Conservation (phyloP, 139 green algal genomes). For the Protoeuglena noctilucae region DNA sequence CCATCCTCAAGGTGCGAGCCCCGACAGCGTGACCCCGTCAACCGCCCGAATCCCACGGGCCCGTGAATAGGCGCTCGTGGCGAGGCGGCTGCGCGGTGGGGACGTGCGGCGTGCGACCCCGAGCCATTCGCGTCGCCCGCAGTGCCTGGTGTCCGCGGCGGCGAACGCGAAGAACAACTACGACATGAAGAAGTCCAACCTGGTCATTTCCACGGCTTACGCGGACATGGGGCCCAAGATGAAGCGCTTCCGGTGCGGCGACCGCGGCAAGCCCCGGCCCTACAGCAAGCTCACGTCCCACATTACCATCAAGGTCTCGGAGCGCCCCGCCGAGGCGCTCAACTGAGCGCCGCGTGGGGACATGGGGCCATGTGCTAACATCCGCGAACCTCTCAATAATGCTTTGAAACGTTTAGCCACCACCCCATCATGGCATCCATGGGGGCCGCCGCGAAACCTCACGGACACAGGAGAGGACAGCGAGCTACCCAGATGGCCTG, state of each 20-base stretch:
- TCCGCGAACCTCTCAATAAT: too few species aligned
- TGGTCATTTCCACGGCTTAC: conserved; percentile 65
- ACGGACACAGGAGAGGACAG: too few species aligned
- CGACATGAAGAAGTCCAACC: conserved; percentile 63
- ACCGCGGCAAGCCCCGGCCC: conserved; percentile 24
- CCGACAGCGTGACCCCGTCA: conserved; percentile 24
- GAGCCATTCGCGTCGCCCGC: background rate
- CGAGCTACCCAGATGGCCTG: too few species aligned
- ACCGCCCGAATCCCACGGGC: background rate
- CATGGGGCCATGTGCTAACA: too few species aligned
- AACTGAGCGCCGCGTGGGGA: background rate
- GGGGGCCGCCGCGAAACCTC: too few species aligned
- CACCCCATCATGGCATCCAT: too few species aligned
- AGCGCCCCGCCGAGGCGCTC: conserved; percentile 12
- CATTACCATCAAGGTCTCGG: conserved; percentile 54
- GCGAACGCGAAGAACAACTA: conserved; percentile 93
- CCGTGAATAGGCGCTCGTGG: background rate
- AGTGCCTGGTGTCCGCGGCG: conserved; percentile 36
- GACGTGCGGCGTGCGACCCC: background rate
- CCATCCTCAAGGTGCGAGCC: conserved; percentile 49
- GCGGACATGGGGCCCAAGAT: conserved; percentile 57
- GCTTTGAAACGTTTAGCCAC: too few species aligned
- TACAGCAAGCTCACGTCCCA: conserved; percentile 69
- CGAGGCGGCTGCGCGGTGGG: too few species aligned
- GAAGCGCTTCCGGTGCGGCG: conserved; percentile 55